A percentile compares a stretch with the other conserved stretches of the same genome.
phyloP scores from a whole-genome alignment of 2,329 filamentous ascomycete genomes.

The Akanthomyces muscarius region DNA sequence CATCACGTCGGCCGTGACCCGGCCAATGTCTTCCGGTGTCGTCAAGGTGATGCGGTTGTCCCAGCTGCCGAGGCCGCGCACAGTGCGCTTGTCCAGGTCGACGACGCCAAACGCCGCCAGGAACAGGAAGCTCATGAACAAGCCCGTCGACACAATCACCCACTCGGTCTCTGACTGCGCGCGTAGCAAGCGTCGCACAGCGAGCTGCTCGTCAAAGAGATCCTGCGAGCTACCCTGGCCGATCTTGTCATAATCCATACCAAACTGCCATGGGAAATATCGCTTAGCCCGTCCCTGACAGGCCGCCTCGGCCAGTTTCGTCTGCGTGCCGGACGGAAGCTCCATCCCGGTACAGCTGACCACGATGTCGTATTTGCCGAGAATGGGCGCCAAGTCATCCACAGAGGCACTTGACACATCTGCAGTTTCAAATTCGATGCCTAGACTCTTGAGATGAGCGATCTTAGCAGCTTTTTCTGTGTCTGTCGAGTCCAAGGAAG shows the following conservation, averaged over 20 bases:
- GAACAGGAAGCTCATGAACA: constrained; percentile 70
- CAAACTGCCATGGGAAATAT: constrained; percentile 71
- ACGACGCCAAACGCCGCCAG: constrained; percentile 60
- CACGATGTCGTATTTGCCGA: constrained; percentile 48
- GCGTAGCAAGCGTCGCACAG: constrained; percentile 51
- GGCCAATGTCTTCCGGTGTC: constrained; percentile 59
- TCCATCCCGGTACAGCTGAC: constrained; percentile 61
- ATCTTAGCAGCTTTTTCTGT: constrained; percentile 31
- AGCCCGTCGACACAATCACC: constrained; percentile 63
- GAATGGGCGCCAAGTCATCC: constrained; percentile 37
- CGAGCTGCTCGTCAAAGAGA: constrained; percentile 64
- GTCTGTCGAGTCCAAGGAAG: constrained; percentile 38
- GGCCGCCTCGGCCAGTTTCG: constrained; percentile 54
- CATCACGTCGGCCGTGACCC: constrained; percentile 53
- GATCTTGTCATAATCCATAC: constrained; percentile 65
- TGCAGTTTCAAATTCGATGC: constrained; percentile 39
- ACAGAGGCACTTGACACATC: constrained; percentile 40
- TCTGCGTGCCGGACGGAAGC: constrained; percentile 50
- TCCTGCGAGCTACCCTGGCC: constrained; percentile 56
- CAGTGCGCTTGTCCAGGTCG: constrained; percentile 37
- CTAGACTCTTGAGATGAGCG: constrained; percentile 33
- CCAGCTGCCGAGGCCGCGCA: constrained; percentile 58
- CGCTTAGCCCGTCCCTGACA: constrained; percentile 45
- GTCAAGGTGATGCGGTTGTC: constrained; percentile 60
- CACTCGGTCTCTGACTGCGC: constrained; percentile 48